Conservation (phyloP, 2,329 filamentous ascomycete species). For the Stachybotrys chlorohalonatus region DNA sequence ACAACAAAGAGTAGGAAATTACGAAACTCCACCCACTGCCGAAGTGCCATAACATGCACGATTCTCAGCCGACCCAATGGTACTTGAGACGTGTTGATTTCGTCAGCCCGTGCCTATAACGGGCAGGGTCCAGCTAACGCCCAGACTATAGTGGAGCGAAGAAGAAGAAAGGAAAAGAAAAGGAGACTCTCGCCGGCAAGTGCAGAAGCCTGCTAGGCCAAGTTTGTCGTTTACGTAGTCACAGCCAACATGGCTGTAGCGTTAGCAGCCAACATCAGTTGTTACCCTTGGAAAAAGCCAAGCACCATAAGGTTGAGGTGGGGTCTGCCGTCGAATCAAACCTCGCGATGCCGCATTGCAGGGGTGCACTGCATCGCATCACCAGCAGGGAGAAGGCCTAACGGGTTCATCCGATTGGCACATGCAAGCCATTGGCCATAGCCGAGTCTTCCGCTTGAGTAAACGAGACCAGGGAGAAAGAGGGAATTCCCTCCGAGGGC, state of each 20-base stretch:
- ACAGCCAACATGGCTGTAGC: neutral
- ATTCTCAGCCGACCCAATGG: too few relatives aligned
- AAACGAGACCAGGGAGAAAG: neutral
- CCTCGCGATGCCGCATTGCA: neutral
- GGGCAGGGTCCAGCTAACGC: too few relatives aligned
- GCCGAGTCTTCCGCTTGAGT: neutral
- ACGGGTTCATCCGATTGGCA: neutral
- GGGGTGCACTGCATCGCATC: neutral
- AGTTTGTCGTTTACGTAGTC: neutral
- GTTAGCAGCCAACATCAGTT: too few relatives aligned
- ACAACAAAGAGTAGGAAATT: too few relatives aligned
- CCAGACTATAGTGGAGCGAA: neutral
- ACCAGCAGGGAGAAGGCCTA: neutral
- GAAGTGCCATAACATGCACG: too few relatives aligned
- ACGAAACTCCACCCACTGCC: too few relatives aligned
- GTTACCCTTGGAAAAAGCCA: too few relatives aligned
- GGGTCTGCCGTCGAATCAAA: neutral
- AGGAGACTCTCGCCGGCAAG: neutral
- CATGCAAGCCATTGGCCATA: neutral
- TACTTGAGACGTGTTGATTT: too few relatives aligned
- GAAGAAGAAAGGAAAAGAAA: neutral
- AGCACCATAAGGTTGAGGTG: too few relatives aligned
- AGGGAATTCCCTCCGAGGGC: too few relatives aligned
- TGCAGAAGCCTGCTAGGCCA: neutral
- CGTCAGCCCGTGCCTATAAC: too few relatives aligned